A percentile compares a stretch with the other conserved stretches of the same genome.
phyloP scores from a whole-genome alignment of 768 basidiomycete species.

The Russula dissimulans region DNA sequence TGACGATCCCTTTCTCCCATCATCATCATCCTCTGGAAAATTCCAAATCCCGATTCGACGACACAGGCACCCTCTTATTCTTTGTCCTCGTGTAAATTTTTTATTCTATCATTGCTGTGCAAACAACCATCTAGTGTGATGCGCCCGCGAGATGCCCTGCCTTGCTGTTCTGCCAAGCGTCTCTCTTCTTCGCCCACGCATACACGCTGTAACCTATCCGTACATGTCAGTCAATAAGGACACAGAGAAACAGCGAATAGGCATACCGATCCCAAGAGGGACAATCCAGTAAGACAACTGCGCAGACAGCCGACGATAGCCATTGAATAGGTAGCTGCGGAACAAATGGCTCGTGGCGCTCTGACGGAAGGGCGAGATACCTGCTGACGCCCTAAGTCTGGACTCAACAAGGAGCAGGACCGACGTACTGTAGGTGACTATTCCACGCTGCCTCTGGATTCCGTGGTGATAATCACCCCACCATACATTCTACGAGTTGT shows the following conservation, averaged over 20 bases:
- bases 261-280: constrained; percentile 66
- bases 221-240: background rate
- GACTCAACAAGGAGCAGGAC: background rate
- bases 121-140: constrained; percentile 12
- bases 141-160: constrained; percentile 51
- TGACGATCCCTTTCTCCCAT: background rate
- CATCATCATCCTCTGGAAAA: constrained; percentile 7
- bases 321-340: constrained; percentile 73
- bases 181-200: constrained; percentile 59
- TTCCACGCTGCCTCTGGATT: constrained; percentile 55
- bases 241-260: background rate
- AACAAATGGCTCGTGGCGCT: constrained; percentile 60
- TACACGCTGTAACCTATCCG: constrained; percentile 64
- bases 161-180: constrained; percentile 62
- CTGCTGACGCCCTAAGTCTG: constrained; percentile 29
- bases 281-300: constrained; percentile 69
- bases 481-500: constrained; percentile 59
- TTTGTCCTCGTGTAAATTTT: background rate
- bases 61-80: constrained; percentile 9
- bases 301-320: constrained; percentile 58
- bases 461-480: constrained; percentile 69
- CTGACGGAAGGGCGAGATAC: constrained; percentile 69
- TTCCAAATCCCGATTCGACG: constrained; percentile 15
- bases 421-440: constrained; percentile 67
- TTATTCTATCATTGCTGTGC: background rate